phyloP scores from a whole-genome alignment of 345 rosid genomes.

The Microthlaspi erraticum region DNA sequence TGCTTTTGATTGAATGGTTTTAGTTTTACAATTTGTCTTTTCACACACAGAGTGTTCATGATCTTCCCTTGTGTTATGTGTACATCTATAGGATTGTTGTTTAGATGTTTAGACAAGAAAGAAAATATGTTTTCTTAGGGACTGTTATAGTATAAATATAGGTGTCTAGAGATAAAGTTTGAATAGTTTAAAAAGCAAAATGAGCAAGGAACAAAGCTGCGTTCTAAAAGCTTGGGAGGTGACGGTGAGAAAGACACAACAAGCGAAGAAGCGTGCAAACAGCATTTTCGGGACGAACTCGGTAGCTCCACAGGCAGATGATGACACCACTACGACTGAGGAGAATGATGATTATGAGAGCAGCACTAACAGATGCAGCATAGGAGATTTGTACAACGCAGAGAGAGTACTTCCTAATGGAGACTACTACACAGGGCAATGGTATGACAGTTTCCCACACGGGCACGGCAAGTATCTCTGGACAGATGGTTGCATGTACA shows the following conservation, averaged over 20 bases:
- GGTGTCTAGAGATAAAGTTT: slow-evolving; percentile 27
- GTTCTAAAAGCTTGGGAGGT: slow-evolving; percentile 93
- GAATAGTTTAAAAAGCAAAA: slow-evolving; percentile 15
- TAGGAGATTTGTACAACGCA: slow-evolving; percentile 54
- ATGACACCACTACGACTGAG: slow-evolving; percentile 46
- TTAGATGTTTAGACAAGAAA: slow-evolving; percentile 28
- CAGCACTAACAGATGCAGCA: slow-evolving; percentile 31
- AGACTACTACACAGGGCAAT: slow-evolving; percentile 85
- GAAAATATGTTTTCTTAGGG: slow-evolving; percentile 17
- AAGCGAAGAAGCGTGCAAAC: slow-evolving; percentile 88
- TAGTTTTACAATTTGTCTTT: slow-evolving; percentile 18
- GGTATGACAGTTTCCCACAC: slow-evolving; percentile 77
- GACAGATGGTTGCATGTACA: slow-evolving; percentile 92
- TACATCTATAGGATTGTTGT: slow-evolving; percentile 37
- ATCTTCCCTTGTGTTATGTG: slow-evolving; percentile 38
- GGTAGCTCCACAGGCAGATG: slow-evolving; percentile 60
- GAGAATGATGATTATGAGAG: slow-evolving; percentile 46
- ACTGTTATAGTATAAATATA: slow-evolving; percentile 29
- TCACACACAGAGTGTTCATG: slow-evolving; percentile 29
- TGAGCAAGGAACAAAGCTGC: slow-evolving; percentile 77
- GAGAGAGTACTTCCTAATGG: slow-evolving; percentile 83
- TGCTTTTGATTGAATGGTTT: slow-evolving; percentile 30
- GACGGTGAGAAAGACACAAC: slow-evolving; percentile 85
- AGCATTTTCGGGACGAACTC: slow-evolving; percentile 78
- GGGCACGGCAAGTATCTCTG: slow-evolving; percentile 89